A percentile compares a stretch with the other conserved stretches of the same genome.
phyloP scores from a whole-genome alignment of 805 yeast species.

The Metschnikowia bowlesiae region DNA sequence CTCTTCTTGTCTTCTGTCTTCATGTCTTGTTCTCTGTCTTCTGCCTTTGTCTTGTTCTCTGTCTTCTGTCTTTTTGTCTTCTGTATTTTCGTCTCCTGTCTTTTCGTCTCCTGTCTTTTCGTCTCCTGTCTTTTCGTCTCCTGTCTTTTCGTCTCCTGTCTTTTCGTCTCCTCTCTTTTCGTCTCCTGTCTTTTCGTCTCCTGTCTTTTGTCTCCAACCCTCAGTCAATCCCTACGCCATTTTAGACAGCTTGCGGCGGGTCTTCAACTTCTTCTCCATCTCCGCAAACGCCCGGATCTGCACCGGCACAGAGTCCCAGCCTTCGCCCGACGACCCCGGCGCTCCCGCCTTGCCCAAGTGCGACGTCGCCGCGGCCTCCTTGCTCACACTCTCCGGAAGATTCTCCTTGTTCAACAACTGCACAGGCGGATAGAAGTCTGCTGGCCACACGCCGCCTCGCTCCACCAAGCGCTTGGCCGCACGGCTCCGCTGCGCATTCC shows the following conservation, averaged over 20 bases:
- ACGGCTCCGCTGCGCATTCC: constrained; percentile 56
- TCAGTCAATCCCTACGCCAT: background rate
- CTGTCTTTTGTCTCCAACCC: no score
- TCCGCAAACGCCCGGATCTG: constrained; percentile 79
- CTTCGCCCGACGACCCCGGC: constrained; percentile 14
- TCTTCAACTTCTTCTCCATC: constrained; percentile 64
- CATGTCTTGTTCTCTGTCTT: no score
- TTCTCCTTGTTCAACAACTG: constrained; percentile 27
- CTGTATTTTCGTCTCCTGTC: no score
- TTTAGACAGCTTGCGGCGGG: constrained; percentile 19
- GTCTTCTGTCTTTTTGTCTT: no score
- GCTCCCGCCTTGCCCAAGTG: constrained; percentile 8
- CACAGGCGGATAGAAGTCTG: constrained; percentile 39
- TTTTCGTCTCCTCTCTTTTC: no score
- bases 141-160: no score
- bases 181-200: no score
- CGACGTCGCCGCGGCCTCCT: constrained; percentile 12
- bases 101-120: no score
- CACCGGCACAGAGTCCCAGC: constrained; percentile 58
- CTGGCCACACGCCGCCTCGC: constrained; percentile 44
- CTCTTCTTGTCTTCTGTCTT: no score
- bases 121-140: no score
- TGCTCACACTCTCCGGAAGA: constrained; percentile 30
- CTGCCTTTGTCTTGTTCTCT: no score
- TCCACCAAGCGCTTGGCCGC: constrained; percentile 47